Conservation (phyloP, 2,329 filamentous ascomycete genomes). For the Fusarium citri region DNA sequence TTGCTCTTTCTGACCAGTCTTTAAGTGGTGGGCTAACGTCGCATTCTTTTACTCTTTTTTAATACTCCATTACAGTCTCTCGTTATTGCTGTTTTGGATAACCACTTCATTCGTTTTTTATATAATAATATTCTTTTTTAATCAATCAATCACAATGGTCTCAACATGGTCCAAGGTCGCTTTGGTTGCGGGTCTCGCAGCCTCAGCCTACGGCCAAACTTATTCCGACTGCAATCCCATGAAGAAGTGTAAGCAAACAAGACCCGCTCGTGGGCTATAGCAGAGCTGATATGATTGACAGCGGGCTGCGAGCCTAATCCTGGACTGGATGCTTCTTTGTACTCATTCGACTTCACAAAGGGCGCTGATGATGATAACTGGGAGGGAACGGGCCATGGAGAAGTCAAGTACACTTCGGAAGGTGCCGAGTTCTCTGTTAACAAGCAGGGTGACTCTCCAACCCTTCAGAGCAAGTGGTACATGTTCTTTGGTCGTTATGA, state of each 20-base stretch:
- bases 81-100: background rate
- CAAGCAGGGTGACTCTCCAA: conserved; percentile 65
- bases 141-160: conserved; percentile 9
- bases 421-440: conserved; percentile 64
- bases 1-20: conserved; percentile 2
- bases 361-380: conserved; percentile 40
- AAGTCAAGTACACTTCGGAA: conserved; percentile 31
- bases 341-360: conserved; percentile 37
- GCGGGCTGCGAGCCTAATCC: conserved; percentile 16
- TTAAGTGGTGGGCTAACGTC: conserved; percentile 7
- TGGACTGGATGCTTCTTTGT: conserved; percentile 32
- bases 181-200: conserved; percentile 25
- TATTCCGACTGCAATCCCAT: conserved; percentile 39
- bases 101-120: conserved; percentile 6
- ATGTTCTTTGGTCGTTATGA: conserved; percentile 86
- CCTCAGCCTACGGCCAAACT: conserved; percentile 31
- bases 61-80: conserved; percentile 17
- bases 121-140: background rate
- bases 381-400: conserved; percentile 33
- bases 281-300: conserved; percentile 1
- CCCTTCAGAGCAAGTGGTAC: conserved; percentile 78
- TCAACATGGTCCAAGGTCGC: conserved; percentile 10
- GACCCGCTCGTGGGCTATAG: background rate
- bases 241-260: conserved; percentile 24
- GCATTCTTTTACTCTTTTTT: conserved; percentile 10